Percentiles rank a stretch among this genome's conserved stretches.
Evolutionary conservation across 495 filamentous ascomycete genomes (phyloP).

Genomic region (Trichocladium antarcticum): DNA sequence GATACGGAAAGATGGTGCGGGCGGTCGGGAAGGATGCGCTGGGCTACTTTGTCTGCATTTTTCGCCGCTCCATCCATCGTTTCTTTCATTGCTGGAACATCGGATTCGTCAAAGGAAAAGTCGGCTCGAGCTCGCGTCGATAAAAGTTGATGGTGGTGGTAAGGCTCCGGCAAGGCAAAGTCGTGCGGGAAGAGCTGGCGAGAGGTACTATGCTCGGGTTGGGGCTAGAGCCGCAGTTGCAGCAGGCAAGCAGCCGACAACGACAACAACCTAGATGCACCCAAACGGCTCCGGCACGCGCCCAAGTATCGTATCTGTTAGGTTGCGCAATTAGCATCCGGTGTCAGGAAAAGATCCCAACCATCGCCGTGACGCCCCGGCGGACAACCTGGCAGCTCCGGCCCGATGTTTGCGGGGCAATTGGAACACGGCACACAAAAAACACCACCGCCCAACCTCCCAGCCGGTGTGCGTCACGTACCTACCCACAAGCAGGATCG

Average conservation of each 20-base stretch:
- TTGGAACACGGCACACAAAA: slow-evolving; percentile 6
- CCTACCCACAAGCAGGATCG: neutral
- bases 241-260: no score
- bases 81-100: slow-evolving; percentile 28
- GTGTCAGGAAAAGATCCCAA: neutral
- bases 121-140: neutral
- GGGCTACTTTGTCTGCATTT: slow-evolving; percentile 33
- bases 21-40: slow-evolving; percentile 33
- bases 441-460: neutral
- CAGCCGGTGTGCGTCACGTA: slow-evolving; percentile 1
- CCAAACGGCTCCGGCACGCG: neutral
- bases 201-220: no score
- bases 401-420: slow-evolving; percentile 18
- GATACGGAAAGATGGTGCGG: slow-evolving; percentile 36
- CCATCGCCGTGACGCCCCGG: neutral
- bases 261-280: no score
- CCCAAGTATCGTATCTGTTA: neutral
- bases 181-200: neutral
- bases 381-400: neutral
- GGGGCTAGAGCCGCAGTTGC: no score
- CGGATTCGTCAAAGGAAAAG: slow-evolving; percentile 16
- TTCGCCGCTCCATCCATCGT: slow-evolving; percentile 43
- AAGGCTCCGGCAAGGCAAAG: neutral
- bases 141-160: neutral
- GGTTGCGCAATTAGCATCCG: neutral